A percentile compares a stretch with the other conserved stretches of the same genome.
These are phyloP conservation scores for Boeremia exigua DNA, from an alignment of 2,329 filamentous ascomycete species.

Conservation along the genomic window DNA sequence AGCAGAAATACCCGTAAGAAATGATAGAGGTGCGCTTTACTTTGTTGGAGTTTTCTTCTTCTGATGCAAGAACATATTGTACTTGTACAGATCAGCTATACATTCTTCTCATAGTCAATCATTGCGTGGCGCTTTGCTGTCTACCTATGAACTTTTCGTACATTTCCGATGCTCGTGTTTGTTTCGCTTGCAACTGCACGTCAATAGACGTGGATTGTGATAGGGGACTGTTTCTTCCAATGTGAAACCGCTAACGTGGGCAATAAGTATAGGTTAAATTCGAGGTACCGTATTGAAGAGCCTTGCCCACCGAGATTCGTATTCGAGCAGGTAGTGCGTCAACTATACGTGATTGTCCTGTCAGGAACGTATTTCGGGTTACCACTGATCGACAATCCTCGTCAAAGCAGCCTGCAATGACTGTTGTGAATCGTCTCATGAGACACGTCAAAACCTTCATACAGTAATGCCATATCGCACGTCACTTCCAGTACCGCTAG, in stretches of 20 bases:
- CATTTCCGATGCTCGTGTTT: neutral
- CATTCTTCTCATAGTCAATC: slow-evolving; percentile 3
- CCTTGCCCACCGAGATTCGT: too few relatives aligned
- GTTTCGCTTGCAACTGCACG: neutral
- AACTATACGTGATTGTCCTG: too few relatives aligned
- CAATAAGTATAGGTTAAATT: too few relatives aligned
- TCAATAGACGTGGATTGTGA: too few relatives aligned
- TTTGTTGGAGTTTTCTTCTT: slow-evolving; percentile 8
- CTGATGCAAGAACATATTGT: neutral
- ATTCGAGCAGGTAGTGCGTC: too few relatives aligned
- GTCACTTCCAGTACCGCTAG: neutral
- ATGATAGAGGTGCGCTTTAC: slow-evolving; percentile 9
- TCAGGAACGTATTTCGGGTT: neutral
- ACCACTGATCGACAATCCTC: neutral
- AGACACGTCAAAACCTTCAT: neutral
- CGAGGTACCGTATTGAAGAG: too few relatives aligned
- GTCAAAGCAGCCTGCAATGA: neutral
- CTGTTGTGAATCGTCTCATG: neutral
- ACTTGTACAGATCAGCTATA: neutral
- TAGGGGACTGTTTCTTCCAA: neutral
- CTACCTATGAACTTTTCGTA: neutral
- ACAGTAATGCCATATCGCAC: neutral
- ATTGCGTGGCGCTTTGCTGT: slow-evolving; percentile 10
- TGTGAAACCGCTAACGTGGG: too few relatives aligned
- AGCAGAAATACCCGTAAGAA: slow-evolving; percentile 14